Conservation (phyloP, 116 monocot genomes). For the Phalaenopsis hybrid region DNA sequence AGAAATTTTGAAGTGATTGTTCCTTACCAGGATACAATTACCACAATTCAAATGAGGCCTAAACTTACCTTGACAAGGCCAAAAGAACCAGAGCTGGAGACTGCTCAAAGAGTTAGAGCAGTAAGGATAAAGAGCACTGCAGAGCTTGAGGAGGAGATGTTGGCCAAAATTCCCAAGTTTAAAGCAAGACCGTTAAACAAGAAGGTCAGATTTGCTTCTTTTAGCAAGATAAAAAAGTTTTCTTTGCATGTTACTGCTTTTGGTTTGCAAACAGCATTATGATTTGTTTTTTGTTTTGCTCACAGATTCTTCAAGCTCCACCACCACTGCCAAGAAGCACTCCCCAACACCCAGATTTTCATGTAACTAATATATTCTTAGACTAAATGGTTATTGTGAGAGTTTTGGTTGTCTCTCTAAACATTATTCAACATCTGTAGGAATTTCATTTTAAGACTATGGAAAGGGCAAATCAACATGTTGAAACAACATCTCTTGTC, state of each 20-base stretch:
- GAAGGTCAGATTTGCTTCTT: slow-evolving; percentile 41
- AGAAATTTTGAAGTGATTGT: not conserved
- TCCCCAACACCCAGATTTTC: slow-evolving; percentile 59
- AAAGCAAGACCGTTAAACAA: slow-evolving; percentile 84
- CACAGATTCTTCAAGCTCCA: slow-evolving; percentile 72
- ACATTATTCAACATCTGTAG: slow-evolving; percentile 21
- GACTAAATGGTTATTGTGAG: not conserved
- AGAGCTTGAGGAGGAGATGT: slow-evolving; percentile 85
- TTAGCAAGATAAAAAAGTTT: not conserved
- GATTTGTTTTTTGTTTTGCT: slow-evolving; percentile 2
- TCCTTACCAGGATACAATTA: slow-evolving; percentile 37
- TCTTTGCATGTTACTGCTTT: not conserved
- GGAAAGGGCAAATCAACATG: slow-evolving; percentile 72
- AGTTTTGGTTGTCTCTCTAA: not conserved
- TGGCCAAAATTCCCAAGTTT: slow-evolving; percentile 92
- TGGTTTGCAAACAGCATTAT: not conserved
- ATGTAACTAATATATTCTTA: slow-evolving; percentile 29
- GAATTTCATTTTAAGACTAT: slow-evolving; percentile 82
- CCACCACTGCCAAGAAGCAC: slow-evolving; percentile 41
- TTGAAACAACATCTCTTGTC: slow-evolving; percentile 33
- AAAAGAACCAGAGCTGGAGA: slow-evolving; percentile 72
- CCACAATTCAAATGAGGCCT: slow-evolving; percentile 44
- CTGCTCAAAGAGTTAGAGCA: slow-evolving; percentile 63
- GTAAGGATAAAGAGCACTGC: slow-evolving; percentile 76
- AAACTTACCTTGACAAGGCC: slow-evolving; percentile 83